Percentiles rank a stretch among this genome's conserved stretches.
These are phyloP conservation scores for Lunasporangiospora selenospora DNA, from an alignment of 192 early-diverging fungal genomes.

Conservation along the genomic window DNA sequence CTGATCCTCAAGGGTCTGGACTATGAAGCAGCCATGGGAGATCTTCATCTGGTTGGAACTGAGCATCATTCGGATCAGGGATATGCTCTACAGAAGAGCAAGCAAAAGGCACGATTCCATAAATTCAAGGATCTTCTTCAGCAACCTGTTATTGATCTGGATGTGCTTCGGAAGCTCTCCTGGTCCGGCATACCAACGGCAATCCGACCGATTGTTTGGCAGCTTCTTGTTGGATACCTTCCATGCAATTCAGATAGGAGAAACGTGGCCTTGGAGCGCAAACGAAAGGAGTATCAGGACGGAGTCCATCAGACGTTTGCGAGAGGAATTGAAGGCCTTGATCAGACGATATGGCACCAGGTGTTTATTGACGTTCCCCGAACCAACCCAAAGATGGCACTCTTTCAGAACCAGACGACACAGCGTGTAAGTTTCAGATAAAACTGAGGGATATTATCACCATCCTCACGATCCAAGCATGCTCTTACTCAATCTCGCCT, in stretches of 20 bases:
- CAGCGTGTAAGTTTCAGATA: constrained; percentile 67
- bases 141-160: constrained; percentile 73
- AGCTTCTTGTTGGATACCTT: constrained; percentile 91
- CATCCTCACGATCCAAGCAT: too few relatives aligned
- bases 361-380: constrained; percentile 91
- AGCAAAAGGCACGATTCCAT: constrained; percentile 42
- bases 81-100: constrained; percentile 45
- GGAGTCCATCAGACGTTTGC: constrained; percentile 84
- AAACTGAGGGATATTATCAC: too few relatives aligned
- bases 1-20: constrained; percentile 38
- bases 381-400: constrained; percentile 83
- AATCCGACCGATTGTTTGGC: constrained; percentile 90
- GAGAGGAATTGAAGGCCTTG: constrained; percentile 77
- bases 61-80: constrained; percentile 29
- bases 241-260: constrained; percentile 89
- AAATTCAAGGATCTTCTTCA: constrained; percentile 59
- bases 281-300: constrained; percentile 94
- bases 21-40: constrained; percentile 44
- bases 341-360: constrained; percentile 92
- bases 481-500: not conserved
- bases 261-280: constrained; percentile 81
- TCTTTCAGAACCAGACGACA: constrained; percentile 83
- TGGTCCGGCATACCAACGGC: constrained; percentile 94
- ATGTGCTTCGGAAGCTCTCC: constrained; percentile 79
- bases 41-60: constrained; percentile 12